Evolutionary conservation across 1,284 basidiomycete species (phyloP), one percentile per base, ranked within the genome.

Genomic region (Ceratobasidium papillatum): DNA sequence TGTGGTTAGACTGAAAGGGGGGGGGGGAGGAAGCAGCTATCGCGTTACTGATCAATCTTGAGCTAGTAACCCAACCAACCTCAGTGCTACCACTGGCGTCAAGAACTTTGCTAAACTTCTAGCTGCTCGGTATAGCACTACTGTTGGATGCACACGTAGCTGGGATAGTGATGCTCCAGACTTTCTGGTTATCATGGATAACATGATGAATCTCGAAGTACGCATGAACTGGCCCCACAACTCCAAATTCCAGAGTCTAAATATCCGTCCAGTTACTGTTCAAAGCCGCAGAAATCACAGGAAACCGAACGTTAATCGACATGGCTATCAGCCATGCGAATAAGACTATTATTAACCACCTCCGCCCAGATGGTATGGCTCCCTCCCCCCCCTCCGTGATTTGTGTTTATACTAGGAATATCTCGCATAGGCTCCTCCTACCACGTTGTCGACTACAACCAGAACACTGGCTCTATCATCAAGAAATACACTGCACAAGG

Each of bases 161-260:
- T 91, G 89, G 90, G 86, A 89, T 79, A 61, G 56, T 32, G 79
- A 86, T 0, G 75, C 74, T 38, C 54, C 85, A 0, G 86, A 89
- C 78, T 73, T 64, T 32, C 74, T 88, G 86, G 89, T 91, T 72
- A 91, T 91, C 79, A 90, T 90, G 63, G 90, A 92, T 82, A 91
- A 91, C 79, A 90, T 92, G 90, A 91, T 92, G 88, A 92, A 90
- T 78, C 85, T 92, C 27, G 88, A 91, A 79, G 84, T 69, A 47
- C 76, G 27, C 19, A n/a, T 2, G 7, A 32, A 47, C 27, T 64
- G 36, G 8, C 27, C 36, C 17, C 30, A 9, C n/a, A n/a, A n/a
- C n/a, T n/a, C 1, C n/a, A 22, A 19, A 34, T 47, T 8, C 4
- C 9, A 9, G 38, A 19, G 41, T 22, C 58, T 52, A 45, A 58